These are phyloP conservation scores for Gastroboletus turbinatus DNA, from an alignment of 1,284 basidiomycete species.

Conservation along the genomic window DNA sequence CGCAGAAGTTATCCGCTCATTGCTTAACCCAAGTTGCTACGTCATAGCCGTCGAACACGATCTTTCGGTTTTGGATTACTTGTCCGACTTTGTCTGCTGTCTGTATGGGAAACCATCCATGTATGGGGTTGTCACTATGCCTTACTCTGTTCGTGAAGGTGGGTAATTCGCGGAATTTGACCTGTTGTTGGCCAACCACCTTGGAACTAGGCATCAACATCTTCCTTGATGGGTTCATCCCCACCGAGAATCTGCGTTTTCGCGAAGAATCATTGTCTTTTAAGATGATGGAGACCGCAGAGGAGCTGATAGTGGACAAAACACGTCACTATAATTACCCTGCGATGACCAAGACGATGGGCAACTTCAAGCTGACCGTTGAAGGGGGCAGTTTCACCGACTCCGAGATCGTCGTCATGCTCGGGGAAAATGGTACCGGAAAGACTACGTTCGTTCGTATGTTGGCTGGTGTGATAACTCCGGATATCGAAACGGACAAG, in stretches of 20 bases:
- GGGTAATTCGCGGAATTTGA: slow-evolving; percentile 18
- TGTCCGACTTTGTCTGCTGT: slow-evolving; percentile 96
- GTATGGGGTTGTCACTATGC: slow-evolving; percentile 98
- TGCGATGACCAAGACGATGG: slow-evolving; percentile 92
- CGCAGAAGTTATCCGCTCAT: slow-evolving; percentile 91
- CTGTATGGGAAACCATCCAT: slow-evolving; percentile 95
- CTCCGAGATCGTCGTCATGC: slow-evolving; percentile 96
- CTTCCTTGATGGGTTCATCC: slow-evolving; percentile 96
- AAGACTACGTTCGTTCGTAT: slow-evolving; percentile 97
- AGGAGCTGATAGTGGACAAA: slow-evolving; percentile 83
- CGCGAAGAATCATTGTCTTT: slow-evolving; percentile 91
- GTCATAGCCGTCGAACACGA: slow-evolving; percentile 98
- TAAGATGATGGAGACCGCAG: slow-evolving; percentile 94
- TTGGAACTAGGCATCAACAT: slow-evolving; percentile 81
- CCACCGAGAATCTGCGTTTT: slow-evolving; percentile 98
- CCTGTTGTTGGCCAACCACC: background rate
- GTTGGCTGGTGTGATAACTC: slow-evolving; percentile 78
- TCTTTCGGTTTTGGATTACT: slow-evolving; percentile 93
- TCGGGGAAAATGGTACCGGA: slow-evolving; percentile 96
- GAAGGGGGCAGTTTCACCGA: slow-evolving; percentile 88
- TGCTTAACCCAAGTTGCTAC: slow-evolving; percentile 82
- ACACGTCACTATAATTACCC: slow-evolving; percentile 89
- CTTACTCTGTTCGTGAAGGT: slow-evolving; percentile 96
- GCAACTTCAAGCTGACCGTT: slow-evolving; percentile 90
- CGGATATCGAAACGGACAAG: slow-evolving; percentile 82